phyloP scores from a whole-genome alignment of 148 eudicot species.

The Polygonum aviculare region DNA sequence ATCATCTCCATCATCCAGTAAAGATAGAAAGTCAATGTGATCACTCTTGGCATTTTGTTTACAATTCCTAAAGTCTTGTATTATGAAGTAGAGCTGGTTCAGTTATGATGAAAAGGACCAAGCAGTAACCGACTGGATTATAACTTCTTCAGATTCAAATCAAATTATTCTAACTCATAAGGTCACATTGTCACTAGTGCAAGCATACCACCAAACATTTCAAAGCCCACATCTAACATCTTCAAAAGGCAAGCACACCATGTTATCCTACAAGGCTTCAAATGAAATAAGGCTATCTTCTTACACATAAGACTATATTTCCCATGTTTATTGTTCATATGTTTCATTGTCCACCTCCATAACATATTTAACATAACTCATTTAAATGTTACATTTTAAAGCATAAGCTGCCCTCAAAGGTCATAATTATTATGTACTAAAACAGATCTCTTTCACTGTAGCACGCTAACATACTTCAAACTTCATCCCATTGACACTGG shows the following conservation, averaged over 20 bases:
- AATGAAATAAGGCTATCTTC: background rate
- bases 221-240: background rate
- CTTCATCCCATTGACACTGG: background rate
- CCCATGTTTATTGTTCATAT: background rate
- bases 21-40: background rate
- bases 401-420: background rate
- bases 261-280: background rate
- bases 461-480: background rate
- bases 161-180: background rate
- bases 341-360: background rate
- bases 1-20: too few relatives aligned
- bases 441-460: background rate
- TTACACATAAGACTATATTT: background rate
- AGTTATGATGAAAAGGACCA: background rate
- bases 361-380: background rate
- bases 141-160: too few relatives aligned
- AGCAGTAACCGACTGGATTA: background rate
- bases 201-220: background rate
- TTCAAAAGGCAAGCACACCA: background rate
- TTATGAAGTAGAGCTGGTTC: background rate
- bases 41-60: background rate
- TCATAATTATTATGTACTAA: background rate
- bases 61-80: background rate
- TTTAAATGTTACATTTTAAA: background rate
- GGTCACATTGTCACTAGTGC: too few relatives aligned